phyloP scores from a whole-genome alignment of 2,329 filamentous ascomycete genomes.

The Mycosphaerella sp. region DNA sequence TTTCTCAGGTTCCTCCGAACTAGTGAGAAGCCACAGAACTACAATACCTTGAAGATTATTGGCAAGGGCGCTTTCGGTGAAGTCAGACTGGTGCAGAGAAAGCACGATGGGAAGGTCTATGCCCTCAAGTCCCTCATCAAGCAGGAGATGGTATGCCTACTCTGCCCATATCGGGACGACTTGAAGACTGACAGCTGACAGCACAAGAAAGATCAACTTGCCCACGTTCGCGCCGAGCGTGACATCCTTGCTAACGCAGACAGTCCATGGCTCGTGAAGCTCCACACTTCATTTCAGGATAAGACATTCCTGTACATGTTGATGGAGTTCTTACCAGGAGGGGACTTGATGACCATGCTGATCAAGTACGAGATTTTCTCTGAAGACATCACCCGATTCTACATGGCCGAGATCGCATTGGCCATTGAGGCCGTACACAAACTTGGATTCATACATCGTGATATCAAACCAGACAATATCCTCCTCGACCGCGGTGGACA shows the following conservation, averaged over 20 bases:
- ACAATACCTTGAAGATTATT: constrained; percentile 94
- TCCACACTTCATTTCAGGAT: constrained; percentile 98
- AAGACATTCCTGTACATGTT: constrained; percentile 95
- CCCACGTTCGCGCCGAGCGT: constrained; percentile 93
- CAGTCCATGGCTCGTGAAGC: constrained; percentile 98
- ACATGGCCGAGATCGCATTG: constrained; percentile 96
- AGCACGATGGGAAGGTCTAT: constrained; percentile 93
- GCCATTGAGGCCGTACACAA: constrained; percentile 99
- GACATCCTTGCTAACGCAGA: constrained; percentile 99
- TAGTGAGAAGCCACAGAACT: constrained; percentile 89
- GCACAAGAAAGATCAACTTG: constrained; percentile 97
- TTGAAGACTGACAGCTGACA: constrained; percentile 27
- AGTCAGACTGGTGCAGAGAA: constrained; percentile 95
- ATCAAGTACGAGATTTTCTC: constrained; percentile 99
- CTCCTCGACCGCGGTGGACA: constrained; percentile 90
- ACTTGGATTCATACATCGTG: constrained; percentile 95
- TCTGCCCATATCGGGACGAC: neutral
- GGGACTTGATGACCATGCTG: constrained; percentile 99
- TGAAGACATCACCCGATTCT: constrained; percentile 96
- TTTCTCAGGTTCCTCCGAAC: constrained; percentile 92
- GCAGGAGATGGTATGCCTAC: constrained; percentile 73
- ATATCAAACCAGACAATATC: constrained; percentile 99
- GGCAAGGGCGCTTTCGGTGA: constrained; percentile 98
- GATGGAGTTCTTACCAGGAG: constrained; percentile 98
- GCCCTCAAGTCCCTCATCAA: constrained; percentile 98